A percentile compares a stretch with the other conserved stretches of the same genome.
These are phyloP conservation scores for Chloris gayana DNA, from an alignment of 176 grass and related monocot genomes.

Conservation along the genomic window DNA sequence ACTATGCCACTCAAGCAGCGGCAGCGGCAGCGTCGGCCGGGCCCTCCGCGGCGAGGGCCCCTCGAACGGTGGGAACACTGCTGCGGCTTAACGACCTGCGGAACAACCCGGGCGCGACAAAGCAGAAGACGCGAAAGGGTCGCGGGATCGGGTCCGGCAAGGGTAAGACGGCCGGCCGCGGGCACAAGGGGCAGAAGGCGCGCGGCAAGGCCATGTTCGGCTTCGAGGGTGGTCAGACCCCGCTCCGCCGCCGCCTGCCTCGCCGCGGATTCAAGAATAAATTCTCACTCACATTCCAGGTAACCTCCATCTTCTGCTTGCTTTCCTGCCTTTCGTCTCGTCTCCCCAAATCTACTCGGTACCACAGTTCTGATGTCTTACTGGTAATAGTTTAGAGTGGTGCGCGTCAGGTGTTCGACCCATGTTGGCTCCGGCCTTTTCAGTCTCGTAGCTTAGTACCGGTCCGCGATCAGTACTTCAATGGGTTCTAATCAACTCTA, in stretches of 20 bases:
- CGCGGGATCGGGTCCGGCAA: conserved; percentile 93
- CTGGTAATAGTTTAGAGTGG: background rate
- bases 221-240: conserved; percentile 90
- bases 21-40: background rate
- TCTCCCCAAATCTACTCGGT: background rate
- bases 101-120: conserved; percentile 66
- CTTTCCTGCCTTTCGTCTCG: background rate
- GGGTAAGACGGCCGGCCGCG: conserved; percentile 89
- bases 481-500: background rate
- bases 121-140: conserved; percentile 96
- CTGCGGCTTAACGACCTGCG: conserved; percentile 83
- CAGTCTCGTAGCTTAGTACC: background rate
- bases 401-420: conserved; percentile 2
- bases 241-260: conserved; percentile 68
- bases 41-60: background rate
- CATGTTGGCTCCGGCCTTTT: background rate
- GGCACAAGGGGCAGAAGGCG: conserved; percentile 95
- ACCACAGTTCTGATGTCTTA: background rate
- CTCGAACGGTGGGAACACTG: conserved; percentile 47
- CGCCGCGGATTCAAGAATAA: conserved; percentile 80
- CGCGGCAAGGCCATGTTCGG: conserved; percentile 84
- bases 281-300: conserved; percentile 91
- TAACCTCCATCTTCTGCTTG: background rate
- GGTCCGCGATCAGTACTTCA: background rate
- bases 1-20: conserved; percentile 32